Percentiles rank a stretch among this genome's conserved stretches.
These are phyloP conservation scores for Discostella stelligeroides DNA, from an alignment of 108 stramenopile genomes.

Conservation along the genomic window DNA sequence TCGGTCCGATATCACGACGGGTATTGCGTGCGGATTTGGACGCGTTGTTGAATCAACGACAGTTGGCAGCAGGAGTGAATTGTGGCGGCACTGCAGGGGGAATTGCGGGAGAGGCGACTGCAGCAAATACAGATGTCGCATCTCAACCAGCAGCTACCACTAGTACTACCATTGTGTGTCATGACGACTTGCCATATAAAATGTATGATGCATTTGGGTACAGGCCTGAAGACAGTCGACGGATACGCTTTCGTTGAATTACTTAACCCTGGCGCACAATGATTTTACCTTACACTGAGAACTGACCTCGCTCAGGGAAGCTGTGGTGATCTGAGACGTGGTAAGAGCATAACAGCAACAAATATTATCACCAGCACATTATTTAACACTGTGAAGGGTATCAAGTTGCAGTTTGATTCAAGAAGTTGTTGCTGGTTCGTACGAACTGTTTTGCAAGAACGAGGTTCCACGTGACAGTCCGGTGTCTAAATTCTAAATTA, in stretches of 20 bases:
- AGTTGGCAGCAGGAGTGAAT: constrained; percentile 1
- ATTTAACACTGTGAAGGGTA: too few species aligned
- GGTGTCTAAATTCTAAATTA: too few species aligned
- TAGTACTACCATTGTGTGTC: constrained; percentile 6
- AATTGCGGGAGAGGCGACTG: neutral
- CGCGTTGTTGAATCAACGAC: constrained; percentile 56
- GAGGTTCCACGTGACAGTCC: too few species aligned
- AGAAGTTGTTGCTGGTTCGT: too few species aligned
- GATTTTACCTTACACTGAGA: too few species aligned
- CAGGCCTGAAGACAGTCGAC: constrained; percentile 48
- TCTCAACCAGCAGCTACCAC: constrained; percentile 1
- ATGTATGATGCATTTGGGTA: constrained; percentile 85
- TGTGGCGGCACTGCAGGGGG: constrained; percentile 12
- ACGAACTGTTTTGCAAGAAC: too few species aligned
- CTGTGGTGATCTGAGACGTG: too few species aligned
- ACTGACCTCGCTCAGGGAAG: too few species aligned
- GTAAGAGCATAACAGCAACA: too few species aligned
- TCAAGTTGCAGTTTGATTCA: too few species aligned
- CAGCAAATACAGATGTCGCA: neutral
- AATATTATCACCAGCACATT: too few species aligned
- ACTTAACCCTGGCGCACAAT: too few species aligned
- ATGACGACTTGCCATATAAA: constrained; percentile 63
- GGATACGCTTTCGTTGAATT: constrained; percentile 46
- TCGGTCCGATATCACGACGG: constrained; percentile 73
- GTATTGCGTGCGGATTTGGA: constrained; percentile 74